Conservation (phyloP, 1,139 yeast genomes). For the Pichia sp. region DNA sequence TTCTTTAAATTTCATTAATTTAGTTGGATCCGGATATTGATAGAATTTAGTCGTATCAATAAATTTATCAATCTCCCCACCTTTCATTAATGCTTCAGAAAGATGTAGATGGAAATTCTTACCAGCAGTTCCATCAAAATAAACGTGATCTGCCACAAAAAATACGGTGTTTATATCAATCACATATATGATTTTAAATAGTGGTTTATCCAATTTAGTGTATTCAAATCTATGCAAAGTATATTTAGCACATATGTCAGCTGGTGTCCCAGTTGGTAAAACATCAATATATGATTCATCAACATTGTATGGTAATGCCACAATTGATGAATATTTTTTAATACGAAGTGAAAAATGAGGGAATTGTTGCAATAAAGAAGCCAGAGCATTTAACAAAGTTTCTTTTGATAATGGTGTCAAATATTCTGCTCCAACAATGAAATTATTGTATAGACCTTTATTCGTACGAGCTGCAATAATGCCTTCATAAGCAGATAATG, state of each 20-base stretch:
- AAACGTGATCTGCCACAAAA: constrained; percentile 33
- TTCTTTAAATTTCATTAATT: constrained; percentile 4
- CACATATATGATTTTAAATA: constrained; percentile 16
- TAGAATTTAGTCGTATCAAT: constrained; percentile 3
- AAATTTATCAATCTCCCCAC: not conserved
- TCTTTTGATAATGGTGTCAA: not conserved
- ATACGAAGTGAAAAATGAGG: constrained; percentile 3
- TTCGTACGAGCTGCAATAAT: not conserved
- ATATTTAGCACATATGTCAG: constrained; percentile 1
- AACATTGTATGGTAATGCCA: not conserved
- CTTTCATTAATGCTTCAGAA: not conserved
- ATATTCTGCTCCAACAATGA: constrained; percentile 7
- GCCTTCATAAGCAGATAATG: constrained; percentile 3
- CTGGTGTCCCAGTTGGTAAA: not conserved
- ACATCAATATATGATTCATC: constrained; percentile 2
- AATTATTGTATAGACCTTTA: constrained; percentile 2
- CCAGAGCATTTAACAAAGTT: not conserved
- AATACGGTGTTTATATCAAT: constrained; percentile 20
- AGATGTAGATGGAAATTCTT: constrained; percentile 29
- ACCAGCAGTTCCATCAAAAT: constrained; percentile 37
- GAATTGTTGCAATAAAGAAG: not conserved
- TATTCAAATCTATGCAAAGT: constrained; percentile 5
- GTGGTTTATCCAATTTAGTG: constrained; percentile 3
- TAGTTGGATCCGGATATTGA: constrained; percentile 12
- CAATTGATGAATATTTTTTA: not conserved